Base-by-base conservation (phyloP, 306 rosid species). In the Cucurbita ficifolia region DNA sequence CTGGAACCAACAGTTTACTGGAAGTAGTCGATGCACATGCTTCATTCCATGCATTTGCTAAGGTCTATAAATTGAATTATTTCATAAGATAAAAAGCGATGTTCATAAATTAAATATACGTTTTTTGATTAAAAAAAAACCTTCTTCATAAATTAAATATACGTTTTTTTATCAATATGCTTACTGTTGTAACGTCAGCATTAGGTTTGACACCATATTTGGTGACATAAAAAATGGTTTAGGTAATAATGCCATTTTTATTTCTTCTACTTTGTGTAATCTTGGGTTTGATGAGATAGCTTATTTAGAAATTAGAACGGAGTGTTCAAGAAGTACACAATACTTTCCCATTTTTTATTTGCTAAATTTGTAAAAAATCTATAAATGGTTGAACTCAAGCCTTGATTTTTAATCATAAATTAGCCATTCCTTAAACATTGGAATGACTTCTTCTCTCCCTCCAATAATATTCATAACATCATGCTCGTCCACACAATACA, bases 21-120 rank as follows among this genome's bases (percentile, higher is more conserved):
- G 70, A 17, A 5, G n/a, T 39, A 0, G 54, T 6, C 3, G 84
- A 36, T n/a, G 77, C 81, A 22, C 87, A 83, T 17, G 87, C 89
- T 2, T 29, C 77, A 9, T 24, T 77, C 87, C 85, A 86, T 17
- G 85, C 84, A 1, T 72, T 73, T 35, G 48, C 11, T 38, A 83
- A 11, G 53, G 79, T 77, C 77, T 80, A 43, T 17, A 62, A 13
- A 33, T 57, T 6, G 42, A 48, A 60, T 49, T 10, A 43, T 9
- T 54, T 54, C 5, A 54, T 55, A 4, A 55, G 0, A 55, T 0
- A n/a, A 3, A 55, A 1, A 19, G 5, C 8, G 3, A 19, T 8
- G 5, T 8, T 10, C 8, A 21, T 9, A 19, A 21, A 55, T 19
- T 55, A 10, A 55, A 55, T n/a, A n/a, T n/a, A n/a, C n/a, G n/a